Base-by-base conservation (phyloP, 495 filamentous ascomycete genomes). In the Podospora pseudoanserina region DNA sequence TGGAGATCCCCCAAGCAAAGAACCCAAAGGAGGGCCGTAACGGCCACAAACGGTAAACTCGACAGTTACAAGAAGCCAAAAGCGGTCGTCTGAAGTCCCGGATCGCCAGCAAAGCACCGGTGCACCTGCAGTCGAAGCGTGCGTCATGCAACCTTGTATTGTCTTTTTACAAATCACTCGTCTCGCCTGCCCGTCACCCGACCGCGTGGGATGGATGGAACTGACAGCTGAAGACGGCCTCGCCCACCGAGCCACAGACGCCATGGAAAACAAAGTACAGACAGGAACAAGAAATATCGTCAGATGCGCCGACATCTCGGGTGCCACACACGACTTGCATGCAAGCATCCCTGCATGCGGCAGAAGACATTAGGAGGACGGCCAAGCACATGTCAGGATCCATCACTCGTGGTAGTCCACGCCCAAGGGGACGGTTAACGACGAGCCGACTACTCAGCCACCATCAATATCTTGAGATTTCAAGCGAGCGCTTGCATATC, bases 1-100 rank as follows among this genome's bases (percentile, higher is more conserved):
- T 18, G 63, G 16, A 34, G 60, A 68, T 68, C 66, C 63, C 66
- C 69, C 66, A 71, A 71, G 57, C 39, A 34, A 66, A 16, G 13
- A 53, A 30, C 32, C 69, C 39, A 49, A 49, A 49, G 39, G 39
- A 49, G 39, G 39, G 39, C 39, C 2, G 39, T 13, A 16, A 49
- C 15, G 39, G 39, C 39, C 39, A 63, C 23, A 62, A 70, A 70
- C 18, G 64, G 39, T 55, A 65, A 65, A 63, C 34, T 55, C 49
- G n/a, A 28, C 30, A 63, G 5, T 19, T 20, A 60, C 20, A 63
- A 65, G 60, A 57, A 59, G 28, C 57, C 66, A 49, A 66, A 71
- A 71, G 59, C 57, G 62, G 65, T 53, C 59, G 44, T 68, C 66
- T 53, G 63, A 65, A 54, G 39, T 58, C 64, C 67, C 30, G 27